phyloP scores from a whole-genome alignment of 805 yeast species.

The Cyberlindnera lachancei region DNA sequence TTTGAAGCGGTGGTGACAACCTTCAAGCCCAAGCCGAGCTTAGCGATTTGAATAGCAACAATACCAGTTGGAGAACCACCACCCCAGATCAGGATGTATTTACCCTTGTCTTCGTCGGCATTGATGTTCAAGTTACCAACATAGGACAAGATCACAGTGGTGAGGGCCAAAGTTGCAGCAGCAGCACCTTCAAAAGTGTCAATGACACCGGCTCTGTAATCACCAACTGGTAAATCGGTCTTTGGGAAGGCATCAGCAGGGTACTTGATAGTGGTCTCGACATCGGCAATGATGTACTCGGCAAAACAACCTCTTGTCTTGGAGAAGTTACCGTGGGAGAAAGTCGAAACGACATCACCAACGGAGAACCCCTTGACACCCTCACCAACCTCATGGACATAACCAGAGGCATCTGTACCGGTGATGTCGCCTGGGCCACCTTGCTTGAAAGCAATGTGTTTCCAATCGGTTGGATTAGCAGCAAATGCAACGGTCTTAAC shows the following conservation, averaged over 20 bases:
- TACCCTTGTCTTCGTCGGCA: slow-evolving; percentile 27
- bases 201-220: slow-evolving; percentile 30
- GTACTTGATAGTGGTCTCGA: slow-evolving; percentile 25
- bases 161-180: slow-evolving; percentile 36
- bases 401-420: slow-evolving; percentile 59
- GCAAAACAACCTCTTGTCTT: slow-evolving; percentile 50
- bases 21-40: slow-evolving; percentile 31
- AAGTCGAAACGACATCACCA: slow-evolving; percentile 55
- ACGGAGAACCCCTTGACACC: slow-evolving; percentile 32
- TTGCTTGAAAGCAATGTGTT: slow-evolving; percentile 36
- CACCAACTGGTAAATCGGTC: slow-evolving; percentile 20
- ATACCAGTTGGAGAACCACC: slow-evolving; percentile 64
- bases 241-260: slow-evolving; percentile 2
- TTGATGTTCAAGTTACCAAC: slow-evolving; percentile 43
- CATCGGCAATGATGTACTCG: slow-evolving; percentile 45
- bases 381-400: slow-evolving; percentile 43
- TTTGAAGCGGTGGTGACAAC: slow-evolving; percentile 45
- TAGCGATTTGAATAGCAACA: slow-evolving; percentile 52
- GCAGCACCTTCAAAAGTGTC: slow-evolving; percentile 60
- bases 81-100: slow-evolving; percentile 49
- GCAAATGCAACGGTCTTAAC: slow-evolving; percentile 49
- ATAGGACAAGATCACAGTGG: slow-evolving; percentile 34
- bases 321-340: slow-evolving; percentile 47
- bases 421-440: slow-evolving; percentile 41
- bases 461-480: slow-evolving; percentile 68